Percentiles rank a stretch among this genome's conserved stretches.
These are phyloP conservation scores for Centrapalus pauciflorus DNA, from an alignment of 129 eudicot species.

Conservation along the genomic window DNA sequence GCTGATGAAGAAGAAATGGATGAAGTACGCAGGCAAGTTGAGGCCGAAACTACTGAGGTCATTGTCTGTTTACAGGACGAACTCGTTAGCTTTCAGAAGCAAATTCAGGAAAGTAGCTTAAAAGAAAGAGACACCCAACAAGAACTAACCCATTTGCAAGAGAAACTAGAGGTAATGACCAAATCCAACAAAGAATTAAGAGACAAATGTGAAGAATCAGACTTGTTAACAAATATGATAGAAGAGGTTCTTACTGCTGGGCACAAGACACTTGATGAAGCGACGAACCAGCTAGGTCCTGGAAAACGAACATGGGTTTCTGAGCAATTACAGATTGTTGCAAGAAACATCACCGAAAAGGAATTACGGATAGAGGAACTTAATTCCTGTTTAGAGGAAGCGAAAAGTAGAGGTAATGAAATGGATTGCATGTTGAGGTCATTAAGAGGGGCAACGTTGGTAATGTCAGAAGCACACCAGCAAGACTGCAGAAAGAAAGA, in stretches of 20 bases:
- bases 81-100: constrained; percentile 50
- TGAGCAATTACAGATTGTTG: constrained; percentile 53
- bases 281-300: constrained; percentile 39
- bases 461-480: constrained; percentile 75
- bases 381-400: constrained; percentile 54
- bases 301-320: constrained; percentile 38
- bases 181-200: constrained; percentile 33
- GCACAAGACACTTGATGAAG: constrained; percentile 55
- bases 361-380: constrained; percentile 62
- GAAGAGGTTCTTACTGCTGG: constrained; percentile 67
- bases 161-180: constrained; percentile 15
- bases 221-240: constrained; percentile 39
- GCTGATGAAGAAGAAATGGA: constrained; percentile 68
- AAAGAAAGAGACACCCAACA: constrained; percentile 53
- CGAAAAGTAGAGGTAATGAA: constrained; percentile 47
- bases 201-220: constrained; percentile 52
- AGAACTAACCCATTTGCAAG: constrained; percentile 33
- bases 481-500: constrained; percentile 63
- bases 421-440: constrained; percentile 79
- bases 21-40: constrained; percentile 68
- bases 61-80: constrained; percentile 84
- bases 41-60: constrained; percentile 83
- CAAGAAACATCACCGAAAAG: constrained; percentile 54
- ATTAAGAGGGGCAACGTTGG: constrained; percentile 76
- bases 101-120: constrained; percentile 41